A percentile compares a stretch with the other conserved stretches of the same genome.
Evolutionary conservation across 148 eudicot species (phyloP).

Genomic region (Silene conica): DNA sequence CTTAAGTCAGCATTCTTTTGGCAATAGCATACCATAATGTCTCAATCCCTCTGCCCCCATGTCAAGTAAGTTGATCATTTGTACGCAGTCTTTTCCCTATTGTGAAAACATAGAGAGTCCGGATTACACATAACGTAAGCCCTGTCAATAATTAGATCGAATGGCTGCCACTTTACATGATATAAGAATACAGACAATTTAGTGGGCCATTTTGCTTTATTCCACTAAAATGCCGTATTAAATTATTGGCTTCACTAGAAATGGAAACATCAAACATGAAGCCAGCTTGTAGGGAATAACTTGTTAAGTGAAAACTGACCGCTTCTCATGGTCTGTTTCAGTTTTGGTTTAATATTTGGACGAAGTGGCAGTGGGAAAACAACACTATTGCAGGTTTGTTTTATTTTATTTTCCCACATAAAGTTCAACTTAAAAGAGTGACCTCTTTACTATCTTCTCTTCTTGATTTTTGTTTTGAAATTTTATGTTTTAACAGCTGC

Average conservation of each 20-base stretch:
- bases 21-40: too few species aligned
- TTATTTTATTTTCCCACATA: background rate
- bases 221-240: too few species aligned
- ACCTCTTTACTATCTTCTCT: background rate
- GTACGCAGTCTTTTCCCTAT: too few species aligned
- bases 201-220: too few species aligned
- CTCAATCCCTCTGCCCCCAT: too few species aligned
- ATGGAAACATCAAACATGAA: background rate
- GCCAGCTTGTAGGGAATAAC: background rate
- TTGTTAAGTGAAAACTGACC: conserved; percentile 8
- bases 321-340: conserved; percentile 30
- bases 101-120: too few species aligned
- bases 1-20: too few species aligned
- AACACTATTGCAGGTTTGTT: conserved; percentile 87
- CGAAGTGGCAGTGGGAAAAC: conserved; percentile 99
- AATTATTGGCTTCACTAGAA: background rate
- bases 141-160: too few species aligned
- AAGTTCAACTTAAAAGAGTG: background rate
- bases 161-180: too few species aligned
- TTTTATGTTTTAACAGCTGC: conserved; percentile 48
- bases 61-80: too few species aligned
- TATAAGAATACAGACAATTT: too few species aligned
- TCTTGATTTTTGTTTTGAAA: conserved; percentile 6
- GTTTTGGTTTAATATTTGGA: conserved; percentile 93
- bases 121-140: too few species aligned